phyloP scores from a whole-genome alignment of 2,329 filamentous ascomycete species.

The Arthrobotrys conoides region DNA sequence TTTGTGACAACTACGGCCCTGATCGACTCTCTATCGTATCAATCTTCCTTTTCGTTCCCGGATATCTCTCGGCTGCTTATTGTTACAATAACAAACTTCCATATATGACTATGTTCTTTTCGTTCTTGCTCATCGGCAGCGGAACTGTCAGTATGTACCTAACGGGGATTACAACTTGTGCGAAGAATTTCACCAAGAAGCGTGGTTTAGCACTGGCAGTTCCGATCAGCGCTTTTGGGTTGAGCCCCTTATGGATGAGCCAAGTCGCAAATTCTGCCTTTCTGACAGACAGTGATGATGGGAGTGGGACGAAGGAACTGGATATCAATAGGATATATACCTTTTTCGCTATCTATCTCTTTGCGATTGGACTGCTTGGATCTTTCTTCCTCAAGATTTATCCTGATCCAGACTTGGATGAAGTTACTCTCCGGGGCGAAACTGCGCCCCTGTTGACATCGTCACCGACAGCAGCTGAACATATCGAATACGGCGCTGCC shows the following conservation, averaged over 20 bases:
- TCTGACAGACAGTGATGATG: slow-evolving; percentile 77
- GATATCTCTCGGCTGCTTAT: slow-evolving; percentile 86
- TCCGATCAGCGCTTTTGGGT: slow-evolving; percentile 91
- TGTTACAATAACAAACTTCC: slow-evolving; percentile 79
- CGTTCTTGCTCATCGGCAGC: slow-evolving; percentile 85
- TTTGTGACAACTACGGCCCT: slow-evolving; percentile 90
- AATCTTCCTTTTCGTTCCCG: slow-evolving; percentile 80
- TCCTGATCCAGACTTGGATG: slow-evolving; percentile 72
- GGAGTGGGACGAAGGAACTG: slow-evolving; percentile 72
- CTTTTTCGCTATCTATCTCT: slow-evolving; percentile 81
- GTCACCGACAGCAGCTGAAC: slow-evolving; percentile 67
- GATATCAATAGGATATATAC: slow-evolving; percentile 89
- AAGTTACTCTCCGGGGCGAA: slow-evolving; percentile 49
- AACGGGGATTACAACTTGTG: slow-evolving; percentile 90
- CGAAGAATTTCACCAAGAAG: slow-evolving; percentile 96
- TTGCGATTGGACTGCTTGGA: slow-evolving; percentile 80
- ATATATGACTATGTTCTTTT: slow-evolving; percentile 84
- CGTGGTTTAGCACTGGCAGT: slow-evolving; percentile 89
- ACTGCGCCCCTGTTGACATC: slow-evolving; percentile 46
- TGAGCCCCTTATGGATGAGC: slow-evolving; percentile 96
- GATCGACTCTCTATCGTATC: slow-evolving; percentile 81
- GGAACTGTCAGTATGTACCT: slow-evolving; percentile 93
- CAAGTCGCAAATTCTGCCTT: slow-evolving; percentile 86
- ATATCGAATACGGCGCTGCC: slow-evolving; percentile 68
- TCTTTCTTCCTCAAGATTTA: slow-evolving; percentile 82